Conservation (phyloP, 805 yeast species). For the Saturnispora bothae region DNA sequence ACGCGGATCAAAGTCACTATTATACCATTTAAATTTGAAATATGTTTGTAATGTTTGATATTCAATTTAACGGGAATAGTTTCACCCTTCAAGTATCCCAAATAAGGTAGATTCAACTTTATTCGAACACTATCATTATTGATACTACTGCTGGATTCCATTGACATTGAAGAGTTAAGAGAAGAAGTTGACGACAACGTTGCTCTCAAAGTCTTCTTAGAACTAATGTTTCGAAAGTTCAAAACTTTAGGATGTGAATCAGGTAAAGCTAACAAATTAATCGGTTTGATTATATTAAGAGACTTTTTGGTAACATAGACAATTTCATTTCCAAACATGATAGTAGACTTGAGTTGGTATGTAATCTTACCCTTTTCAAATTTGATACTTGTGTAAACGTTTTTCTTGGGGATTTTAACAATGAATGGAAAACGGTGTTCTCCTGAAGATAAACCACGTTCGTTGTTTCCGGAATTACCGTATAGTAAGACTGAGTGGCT, state of each 20-base stretch:
- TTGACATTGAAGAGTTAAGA: constrained; percentile 31
- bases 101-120: constrained; percentile 38
- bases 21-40: constrained; percentile 61
- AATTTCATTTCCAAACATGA: constrained; percentile 13
- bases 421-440: constrained; percentile 84
- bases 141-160: constrained; percentile 10
- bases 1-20: constrained; percentile 73
- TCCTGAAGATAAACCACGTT: constrained; percentile 49
- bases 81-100: constrained; percentile 77
- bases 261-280: constrained; percentile 59
- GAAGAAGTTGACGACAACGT: constrained; percentile 23
- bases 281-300: constrained; percentile 57
- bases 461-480: constrained; percentile 29
- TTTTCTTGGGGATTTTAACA: constrained; percentile 65
- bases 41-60: constrained; percentile 58
- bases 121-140: constrained; percentile 20
- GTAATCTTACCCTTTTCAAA: constrained; percentile 80
- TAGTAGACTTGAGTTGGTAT: constrained; percentile 39
- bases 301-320: constrained; percentile 42
- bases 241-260: constrained; percentile 58
- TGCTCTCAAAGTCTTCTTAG: constrained; percentile 22
- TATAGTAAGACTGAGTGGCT: constrained; percentile 49
- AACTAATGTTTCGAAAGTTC: constrained; percentile 41
- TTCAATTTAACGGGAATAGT: constrained; percentile 58
- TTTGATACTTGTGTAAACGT: constrained; percentile 62